phyloP scores from a whole-genome alignment of 2,329 filamentous ascomycete species.

The Nemania sp. region DNA sequence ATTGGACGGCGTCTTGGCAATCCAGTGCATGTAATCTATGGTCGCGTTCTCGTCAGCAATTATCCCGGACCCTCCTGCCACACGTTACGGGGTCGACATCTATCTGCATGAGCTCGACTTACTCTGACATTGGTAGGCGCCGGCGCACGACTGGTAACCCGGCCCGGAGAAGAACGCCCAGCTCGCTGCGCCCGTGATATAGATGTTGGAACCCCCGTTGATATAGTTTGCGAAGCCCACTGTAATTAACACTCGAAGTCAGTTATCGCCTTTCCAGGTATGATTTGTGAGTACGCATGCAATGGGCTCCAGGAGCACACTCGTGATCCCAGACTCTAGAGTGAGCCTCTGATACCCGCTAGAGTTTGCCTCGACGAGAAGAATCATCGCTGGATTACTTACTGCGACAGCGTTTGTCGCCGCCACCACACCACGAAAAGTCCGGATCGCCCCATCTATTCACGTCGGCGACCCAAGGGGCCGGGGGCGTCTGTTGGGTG shows the following conservation, averaged over 20 bases:
- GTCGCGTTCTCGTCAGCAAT: constrained; percentile 14
- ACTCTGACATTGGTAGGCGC: constrained; percentile 43
- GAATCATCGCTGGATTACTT: too few species aligned
- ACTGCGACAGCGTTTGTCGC: constrained; percentile 44
- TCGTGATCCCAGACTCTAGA: too few species aligned
- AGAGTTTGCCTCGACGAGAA: too few species aligned
- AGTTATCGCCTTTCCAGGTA: too few species aligned
- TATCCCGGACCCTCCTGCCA: neutral
- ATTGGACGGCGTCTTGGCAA: constrained; percentile 44
- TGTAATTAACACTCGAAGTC: too few species aligned
- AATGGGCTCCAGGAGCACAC: too few species aligned
- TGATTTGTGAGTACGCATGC: too few species aligned
- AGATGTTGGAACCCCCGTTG: too few species aligned
- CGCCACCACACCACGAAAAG: constrained; percentile 46
- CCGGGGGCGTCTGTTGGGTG: constrained; percentile 41
- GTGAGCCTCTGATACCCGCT: too few species aligned
- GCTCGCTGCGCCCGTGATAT: constrained; percentile 44
- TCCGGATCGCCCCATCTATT: constrained; percentile 48
- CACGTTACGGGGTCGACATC: neutral
- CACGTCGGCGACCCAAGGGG: constrained; percentile 47
- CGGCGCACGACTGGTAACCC: constrained; percentile 42
- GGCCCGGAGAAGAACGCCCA: constrained; percentile 52
- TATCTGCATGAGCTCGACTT: constrained; percentile 23
- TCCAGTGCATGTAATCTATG: constrained; percentile 47
- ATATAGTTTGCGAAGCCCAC: too few species aligned